A percentile compares a stretch with the other conserved stretches of the same genome.
Conservation (phyloP, 208 protist species). For the Giardia duodenalis region DNA sequence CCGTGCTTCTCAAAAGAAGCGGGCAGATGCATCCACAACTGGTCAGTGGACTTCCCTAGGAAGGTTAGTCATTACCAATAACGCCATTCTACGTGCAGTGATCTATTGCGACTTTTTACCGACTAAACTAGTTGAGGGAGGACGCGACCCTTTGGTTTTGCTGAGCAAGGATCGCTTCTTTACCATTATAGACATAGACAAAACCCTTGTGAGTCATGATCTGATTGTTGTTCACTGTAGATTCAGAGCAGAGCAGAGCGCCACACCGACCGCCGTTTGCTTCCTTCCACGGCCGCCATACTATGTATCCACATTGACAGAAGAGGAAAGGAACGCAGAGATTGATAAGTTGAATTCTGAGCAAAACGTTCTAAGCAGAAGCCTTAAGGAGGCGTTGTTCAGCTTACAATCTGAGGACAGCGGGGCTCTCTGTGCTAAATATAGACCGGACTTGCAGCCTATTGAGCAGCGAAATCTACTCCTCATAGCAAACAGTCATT, state of each 20-base stretch:
- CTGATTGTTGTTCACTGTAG: constrained; percentile 21
- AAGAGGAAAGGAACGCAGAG: neutral
- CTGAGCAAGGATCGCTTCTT: constrained; percentile 21
- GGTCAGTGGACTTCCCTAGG: constrained; percentile 16
- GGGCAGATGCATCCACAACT: neutral
- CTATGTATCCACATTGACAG: neutral
- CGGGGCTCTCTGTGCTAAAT: neutral
- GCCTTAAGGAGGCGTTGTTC: constrained; percentile 14
- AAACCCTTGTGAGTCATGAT: neutral
- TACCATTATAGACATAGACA: constrained; percentile 15
- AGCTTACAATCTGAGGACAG: neutral
- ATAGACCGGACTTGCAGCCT: constrained; percentile 17
- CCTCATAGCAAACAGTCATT: constrained; percentile 17
- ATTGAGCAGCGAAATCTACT: constrained; percentile 25
- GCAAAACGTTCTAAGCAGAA: neutral
- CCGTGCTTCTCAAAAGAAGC: neutral
- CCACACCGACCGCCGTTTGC: constrained; percentile 23
- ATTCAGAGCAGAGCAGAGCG: neutral
- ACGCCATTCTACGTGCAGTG: neutral
- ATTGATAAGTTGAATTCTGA: neutral
- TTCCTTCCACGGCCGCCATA: constrained; percentile 6
- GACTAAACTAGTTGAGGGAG: neutral
- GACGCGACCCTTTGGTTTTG: constrained; percentile 17
- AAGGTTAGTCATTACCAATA: neutral
- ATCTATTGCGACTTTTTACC: constrained; percentile 11